Base-by-base conservation (phyloP, 108 stramenopile species). In the Stephanodiscus triporus region DNA sequence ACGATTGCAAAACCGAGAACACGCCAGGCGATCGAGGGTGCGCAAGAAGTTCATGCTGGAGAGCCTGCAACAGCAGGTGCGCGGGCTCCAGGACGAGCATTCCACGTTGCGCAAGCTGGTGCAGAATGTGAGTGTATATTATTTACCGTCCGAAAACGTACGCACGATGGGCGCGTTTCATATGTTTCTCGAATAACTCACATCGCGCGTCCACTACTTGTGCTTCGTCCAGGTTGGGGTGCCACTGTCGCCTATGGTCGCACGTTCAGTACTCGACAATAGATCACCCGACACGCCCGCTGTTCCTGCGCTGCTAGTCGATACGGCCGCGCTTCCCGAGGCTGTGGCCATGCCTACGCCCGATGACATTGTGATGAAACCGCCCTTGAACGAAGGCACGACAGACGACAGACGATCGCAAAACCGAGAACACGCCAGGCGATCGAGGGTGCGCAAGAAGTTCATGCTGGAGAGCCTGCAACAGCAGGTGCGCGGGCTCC, bases 41-140 rank as follows among this genome's bases (percentile, higher is more conserved):
- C 87, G 98, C 32, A 99, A 98, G 85, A 99, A 99, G 83, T 98
- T 99, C 71, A 87, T 99, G 90, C 75, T 98, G 47, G 98, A 99
- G 85, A 95, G 96, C 9, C 77, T 99, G 72, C 98, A 99, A 78
- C 86, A 94, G 68, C 88, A 96, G 82, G 97, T 99, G 9, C 74
- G 76, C 10, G 82, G 75, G 36, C 74, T 98, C 70, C 97, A 99
- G 88, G 87, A 82, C 42, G 97, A 98, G 84, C 98, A 99, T 76
- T 82, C 82, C 29, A 56, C 77, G 23, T 75, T 97, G 30, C 76
- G 94, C 6, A 83, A 88, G 77, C 43, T 92, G 17, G 81, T 97
- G 45, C 94, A 95, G 67, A 81, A 94, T 61, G 91, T 96, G 85
- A 88, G 92, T 91, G 24, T n/a, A n/a, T 45, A 8, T 54, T 73